Percentiles rank a stretch among this genome's conserved stretches.
Conservation (phyloP, 1,284 basidiomycete genomes). For the Leccinum solheimii region DNA sequence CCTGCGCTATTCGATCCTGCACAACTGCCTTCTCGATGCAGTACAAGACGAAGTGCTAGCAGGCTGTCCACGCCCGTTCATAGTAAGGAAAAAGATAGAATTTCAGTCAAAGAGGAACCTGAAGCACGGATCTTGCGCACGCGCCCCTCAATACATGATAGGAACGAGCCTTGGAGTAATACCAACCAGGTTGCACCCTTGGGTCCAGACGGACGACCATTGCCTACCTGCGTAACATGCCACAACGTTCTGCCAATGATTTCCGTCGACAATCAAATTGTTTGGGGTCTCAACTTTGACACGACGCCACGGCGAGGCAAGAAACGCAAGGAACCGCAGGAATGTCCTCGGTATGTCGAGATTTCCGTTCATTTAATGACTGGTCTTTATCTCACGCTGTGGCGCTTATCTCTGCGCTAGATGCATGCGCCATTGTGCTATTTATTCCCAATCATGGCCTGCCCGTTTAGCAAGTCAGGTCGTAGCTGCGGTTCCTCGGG, state of each 20-base stretch:
- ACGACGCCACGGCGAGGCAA: constrained; percentile 44
- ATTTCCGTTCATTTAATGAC: constrained; percentile 19
- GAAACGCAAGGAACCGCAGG: constrained; percentile 61
- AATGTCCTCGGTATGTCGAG: constrained; percentile 67
- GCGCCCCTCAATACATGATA: constrained; percentile 41
- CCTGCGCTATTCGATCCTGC: constrained; percentile 26
- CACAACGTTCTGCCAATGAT: constrained; percentile 68
- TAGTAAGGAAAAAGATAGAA: constrained; percentile 41
- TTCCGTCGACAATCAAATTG: constrained; percentile 66
- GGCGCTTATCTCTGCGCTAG: constrained; percentile 38
- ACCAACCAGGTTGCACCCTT: constrained; percentile 42
- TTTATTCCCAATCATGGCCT: constrained; percentile 71
- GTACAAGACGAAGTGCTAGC: constrained; percentile 24
- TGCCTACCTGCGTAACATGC: constrained; percentile 69
- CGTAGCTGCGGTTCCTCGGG: constrained; percentile 45
- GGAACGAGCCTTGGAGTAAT: constrained; percentile 38
- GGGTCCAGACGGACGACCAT: constrained; percentile 54
- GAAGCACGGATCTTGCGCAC: constrained; percentile 51
- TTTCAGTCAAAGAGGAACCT: constrained; percentile 48
- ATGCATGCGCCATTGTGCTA: constrained; percentile 74
- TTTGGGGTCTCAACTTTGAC: constrained; percentile 64
- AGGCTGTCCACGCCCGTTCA: constrained; percentile 33
- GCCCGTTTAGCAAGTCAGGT: constrained; percentile 55
- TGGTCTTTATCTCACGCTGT: constrained; percentile 22
- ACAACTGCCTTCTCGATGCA: constrained; percentile 15